These are phyloP conservation scores for Boletellus ananas DNA, from an alignment of 768 basidiomycete genomes.

Conservation along the genomic window DNA sequence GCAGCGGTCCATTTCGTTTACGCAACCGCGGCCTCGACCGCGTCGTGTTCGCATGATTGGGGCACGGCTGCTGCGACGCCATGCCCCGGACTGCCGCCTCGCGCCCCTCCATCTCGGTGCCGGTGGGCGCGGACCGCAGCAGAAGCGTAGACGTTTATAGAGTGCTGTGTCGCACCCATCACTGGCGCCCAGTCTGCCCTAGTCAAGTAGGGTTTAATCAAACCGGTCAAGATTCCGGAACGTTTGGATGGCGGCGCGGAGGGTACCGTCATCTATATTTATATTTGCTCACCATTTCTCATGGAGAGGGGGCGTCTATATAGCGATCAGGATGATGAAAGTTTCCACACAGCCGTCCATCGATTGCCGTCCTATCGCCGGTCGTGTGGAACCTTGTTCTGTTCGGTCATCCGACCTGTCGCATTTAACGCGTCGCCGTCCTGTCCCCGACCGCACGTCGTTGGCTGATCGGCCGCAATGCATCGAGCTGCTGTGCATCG, in stretches of 20 bases:
- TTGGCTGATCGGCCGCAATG: constrained; percentile 25
- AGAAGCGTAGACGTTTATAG: constrained; percentile 8
- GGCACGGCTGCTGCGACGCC: constrained; percentile 1
- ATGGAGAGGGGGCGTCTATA: constrained; percentile 7
- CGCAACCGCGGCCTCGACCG: constrained; percentile 14
- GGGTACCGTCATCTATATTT: constrained; percentile 5
- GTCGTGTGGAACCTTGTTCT: constrained; percentile 15
- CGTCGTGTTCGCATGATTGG: background rate
- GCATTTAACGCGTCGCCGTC: constrained; percentile 24
- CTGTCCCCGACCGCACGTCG: constrained; percentile 21
- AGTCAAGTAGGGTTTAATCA: background rate
- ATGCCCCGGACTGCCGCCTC: constrained; percentile 1
- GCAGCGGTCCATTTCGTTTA: constrained; percentile 17
- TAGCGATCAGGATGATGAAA: no score
- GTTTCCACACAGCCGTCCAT: background rate
- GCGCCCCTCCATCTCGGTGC: constrained; percentile 23
- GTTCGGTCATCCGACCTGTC: constrained; percentile 9
- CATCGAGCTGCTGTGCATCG: constrained; percentile 1
- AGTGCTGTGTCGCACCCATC: constrained; percentile 17
- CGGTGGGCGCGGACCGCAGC: constrained; percentile 20
- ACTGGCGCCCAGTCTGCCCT: constrained; percentile 3
- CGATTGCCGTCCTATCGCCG: constrained; percentile 14
- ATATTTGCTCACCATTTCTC: no score
- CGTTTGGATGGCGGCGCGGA: background rate
- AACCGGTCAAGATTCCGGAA: constrained; percentile 5